A percentile compares a stretch with the other conserved stretches of the same genome.
phyloP scores from a whole-genome alignment of 352 stramenopile species.

The Thalassiosira exigua region DNA sequence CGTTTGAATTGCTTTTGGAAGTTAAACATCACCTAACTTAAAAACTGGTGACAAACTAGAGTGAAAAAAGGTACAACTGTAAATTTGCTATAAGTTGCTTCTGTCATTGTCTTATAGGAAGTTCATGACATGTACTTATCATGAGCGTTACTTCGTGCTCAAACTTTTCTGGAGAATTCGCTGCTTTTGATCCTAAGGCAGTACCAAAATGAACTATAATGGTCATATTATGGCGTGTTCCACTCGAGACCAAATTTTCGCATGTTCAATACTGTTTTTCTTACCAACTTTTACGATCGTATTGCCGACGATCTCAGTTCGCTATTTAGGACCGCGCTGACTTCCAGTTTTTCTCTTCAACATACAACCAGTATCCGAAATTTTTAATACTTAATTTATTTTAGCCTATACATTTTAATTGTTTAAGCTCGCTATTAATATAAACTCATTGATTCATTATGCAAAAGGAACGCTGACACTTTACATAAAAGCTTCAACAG shows the following conservation, averaged over 20 bases:
- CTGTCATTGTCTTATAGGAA: too few species aligned
- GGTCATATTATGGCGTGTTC: slow-evolving; percentile 36
- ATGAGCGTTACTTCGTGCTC: too few species aligned
- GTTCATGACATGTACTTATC: too few species aligned
- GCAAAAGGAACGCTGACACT: too few species aligned
- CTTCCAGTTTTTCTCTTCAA: too few species aligned
- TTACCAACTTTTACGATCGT: slow-evolving; percentile 33
- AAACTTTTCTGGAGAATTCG: too few species aligned
- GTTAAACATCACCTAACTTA: slow-evolving; percentile 70
- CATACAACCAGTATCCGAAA: slow-evolving; percentile 30
- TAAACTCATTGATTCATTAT: too few species aligned
- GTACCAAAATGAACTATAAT: slow-evolving; percentile 28
- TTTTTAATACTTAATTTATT: slow-evolving; percentile 29
- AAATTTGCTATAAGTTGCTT: slow-evolving; percentile 40
- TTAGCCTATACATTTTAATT: neutral
- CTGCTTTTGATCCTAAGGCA: too few species aligned
- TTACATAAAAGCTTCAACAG: too few species aligned
- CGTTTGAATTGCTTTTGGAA: slow-evolving; percentile 62
- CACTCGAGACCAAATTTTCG: slow-evolving; percentile 45
- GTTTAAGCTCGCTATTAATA: neutral
- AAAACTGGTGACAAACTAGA: slow-evolving; percentile 66
- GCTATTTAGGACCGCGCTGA: slow-evolving; percentile 53
- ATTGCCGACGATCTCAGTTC: slow-evolving; percentile 32
- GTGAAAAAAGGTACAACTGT: slow-evolving; percentile 74
- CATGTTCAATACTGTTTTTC: slow-evolving; percentile 37